Conservation (phyloP, 805 yeast genomes). For the Ascoidea rubescens region DNA sequence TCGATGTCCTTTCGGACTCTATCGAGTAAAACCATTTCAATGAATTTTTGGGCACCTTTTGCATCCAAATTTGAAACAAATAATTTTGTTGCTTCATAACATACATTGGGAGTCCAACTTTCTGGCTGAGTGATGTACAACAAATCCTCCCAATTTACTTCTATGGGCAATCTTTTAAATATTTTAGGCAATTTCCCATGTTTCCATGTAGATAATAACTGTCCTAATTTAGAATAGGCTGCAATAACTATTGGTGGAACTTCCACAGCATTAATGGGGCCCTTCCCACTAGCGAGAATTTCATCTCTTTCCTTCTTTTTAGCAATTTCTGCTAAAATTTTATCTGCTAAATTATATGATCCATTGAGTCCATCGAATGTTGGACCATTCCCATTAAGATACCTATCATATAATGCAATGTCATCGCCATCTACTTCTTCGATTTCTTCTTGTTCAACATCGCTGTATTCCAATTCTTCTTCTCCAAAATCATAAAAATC, state of each 20-base stretch:
- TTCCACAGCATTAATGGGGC: constrained; percentile 56
- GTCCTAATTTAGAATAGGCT: constrained; percentile 87
- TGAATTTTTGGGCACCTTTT: constrained; percentile 76
- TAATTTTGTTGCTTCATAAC: constrained; percentile 86
- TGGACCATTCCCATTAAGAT: constrained; percentile 33
- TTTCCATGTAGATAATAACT: constrained; percentile 73
- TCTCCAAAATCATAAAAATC: constrained; percentile 40
- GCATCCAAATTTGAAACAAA: constrained; percentile 86
- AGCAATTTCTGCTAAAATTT: constrained; percentile 65
- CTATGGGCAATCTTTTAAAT: constrained; percentile 86
- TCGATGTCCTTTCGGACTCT: constrained; percentile 62
- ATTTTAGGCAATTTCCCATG: constrained; percentile 96
- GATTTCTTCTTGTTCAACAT: constrained; percentile 30
- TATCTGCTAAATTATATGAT: constrained; percentile 72
- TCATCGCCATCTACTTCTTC: constrained; percentile 71
- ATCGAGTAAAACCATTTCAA: constrained; percentile 52
- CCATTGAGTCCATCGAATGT: constrained; percentile 21
- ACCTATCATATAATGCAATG: constrained; percentile 70
- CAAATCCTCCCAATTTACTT: constrained; percentile 92
- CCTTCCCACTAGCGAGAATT: constrained; percentile 13
- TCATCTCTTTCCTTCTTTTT: constrained; percentile 12
- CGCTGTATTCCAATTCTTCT: constrained; percentile 18
- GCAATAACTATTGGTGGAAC: constrained; percentile 94
- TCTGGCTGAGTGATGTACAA: constrained; percentile 87
- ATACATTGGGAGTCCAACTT: constrained; percentile 89